Base-by-base conservation (phyloP, 768 basidiomycete species). In the Suillus spraguei region DNA sequence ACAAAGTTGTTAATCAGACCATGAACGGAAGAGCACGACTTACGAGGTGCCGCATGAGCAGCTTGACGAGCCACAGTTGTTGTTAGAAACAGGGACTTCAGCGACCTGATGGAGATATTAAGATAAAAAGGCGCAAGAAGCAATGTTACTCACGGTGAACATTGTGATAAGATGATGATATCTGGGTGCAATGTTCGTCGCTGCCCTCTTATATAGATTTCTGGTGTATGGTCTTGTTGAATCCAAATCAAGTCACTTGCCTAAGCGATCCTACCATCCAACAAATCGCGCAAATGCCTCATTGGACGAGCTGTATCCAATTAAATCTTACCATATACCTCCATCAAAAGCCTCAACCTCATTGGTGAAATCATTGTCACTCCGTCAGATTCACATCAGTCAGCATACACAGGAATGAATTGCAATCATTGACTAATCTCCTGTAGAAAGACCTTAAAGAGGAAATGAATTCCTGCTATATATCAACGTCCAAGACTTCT, bases 211-310 rank as follows among this genome's bases (percentile, higher is more conserved):
- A 17, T 56, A 56, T 56, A 39, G 22, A 17, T 56, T 38, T 28
- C 55, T 22, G 17, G 55, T 56, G 55, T 38, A 24, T 39, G 36
- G 36, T 24, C 38, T 56, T 56, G 36, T 56, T 38, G 22, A 20
- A 24, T 24, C 24, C 47, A 49, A 49, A 24, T 13, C 7, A 14
- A 28, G 49, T 47, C 22, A 42, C 41, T 42, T 42, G 8, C 4
- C 6, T 24, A n/a, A n/a, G n/a, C 13, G 5, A 11, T 11, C 6
- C n/a, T 22, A 24, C n/a, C 46, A 47, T 47, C 13, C 47, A 49
- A 24, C 13, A 17, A 52, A 52, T 32, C 50, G 50, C 50, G 16
- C 28, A 52, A 20, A n/a, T n/a, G 1, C 24, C 14, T 50, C 8
- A 28, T 50, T 50, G 16, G 28, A 16, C 16, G 24, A 24, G 7